Conservation (phyloP, 2,329 filamentous ascomycete species). For the Colletotrichum sp. region DNA sequence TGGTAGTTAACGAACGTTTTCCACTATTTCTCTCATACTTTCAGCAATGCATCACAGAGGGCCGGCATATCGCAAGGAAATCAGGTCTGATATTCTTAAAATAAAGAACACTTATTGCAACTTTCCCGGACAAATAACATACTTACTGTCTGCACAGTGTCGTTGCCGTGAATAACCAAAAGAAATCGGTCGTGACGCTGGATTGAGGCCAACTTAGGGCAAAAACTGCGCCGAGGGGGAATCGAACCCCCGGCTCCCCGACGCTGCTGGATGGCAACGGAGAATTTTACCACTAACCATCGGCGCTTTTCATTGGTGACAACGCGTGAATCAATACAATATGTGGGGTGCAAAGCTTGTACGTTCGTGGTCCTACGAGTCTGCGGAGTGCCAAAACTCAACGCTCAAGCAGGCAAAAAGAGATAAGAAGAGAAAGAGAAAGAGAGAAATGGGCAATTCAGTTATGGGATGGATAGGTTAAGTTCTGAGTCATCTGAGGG, state of each 20-base stretch:
- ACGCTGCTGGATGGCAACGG: conserved; percentile 1
- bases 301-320: not conserved
- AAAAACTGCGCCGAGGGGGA: not conserved
- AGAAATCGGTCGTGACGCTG: not conserved
- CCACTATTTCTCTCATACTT: not conserved
- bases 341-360: too few relatives aligned
- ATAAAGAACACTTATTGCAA: not conserved
- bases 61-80: not conserved
- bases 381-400: not conserved
- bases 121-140: not conserved
- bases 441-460: too few relatives aligned
- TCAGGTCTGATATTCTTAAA: not conserved
- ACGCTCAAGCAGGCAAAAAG: not conserved
- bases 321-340: not conserved
- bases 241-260: conserved; percentile 5
- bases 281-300: conserved; percentile 9
- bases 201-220: too few relatives aligned
- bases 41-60: not conserved
- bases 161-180: not conserved
- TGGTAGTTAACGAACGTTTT: not conserved
- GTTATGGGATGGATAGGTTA: not conserved
- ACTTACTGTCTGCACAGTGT: not conserved
- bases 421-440: not conserved
- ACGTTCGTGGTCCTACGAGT: not conserved
- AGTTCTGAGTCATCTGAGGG: not conserved